Conservation (phyloP, 139 green algal species). For the Picochlorum sp. region DNA sequence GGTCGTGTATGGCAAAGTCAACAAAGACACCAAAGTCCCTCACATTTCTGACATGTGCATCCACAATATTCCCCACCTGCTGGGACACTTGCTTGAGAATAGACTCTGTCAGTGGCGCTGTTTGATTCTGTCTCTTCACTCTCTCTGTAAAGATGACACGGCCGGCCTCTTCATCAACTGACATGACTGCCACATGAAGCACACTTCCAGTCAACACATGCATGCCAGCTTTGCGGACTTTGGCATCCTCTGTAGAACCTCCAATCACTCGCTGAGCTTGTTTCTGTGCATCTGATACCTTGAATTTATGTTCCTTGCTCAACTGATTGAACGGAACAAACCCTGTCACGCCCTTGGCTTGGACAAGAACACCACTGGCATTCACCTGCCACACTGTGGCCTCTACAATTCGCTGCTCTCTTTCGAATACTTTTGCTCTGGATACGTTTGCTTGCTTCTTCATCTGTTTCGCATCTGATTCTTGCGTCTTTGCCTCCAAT, state of each 20-base stretch:
- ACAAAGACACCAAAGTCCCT: conserved; percentile 31
- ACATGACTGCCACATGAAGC: background rate
- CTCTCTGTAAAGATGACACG: conserved; percentile 2
- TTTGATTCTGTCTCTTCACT: background rate
- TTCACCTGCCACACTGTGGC: conserved; percentile 22
- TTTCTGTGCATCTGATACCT: conserved; percentile 1
- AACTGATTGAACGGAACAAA: conserved; percentile 22
- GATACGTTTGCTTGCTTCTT: conserved; percentile 5
- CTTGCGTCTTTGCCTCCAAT: background rate
- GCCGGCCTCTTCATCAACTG: conserved; percentile 5
- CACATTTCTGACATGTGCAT: conserved; percentile 2
- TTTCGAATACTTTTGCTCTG: background rate
- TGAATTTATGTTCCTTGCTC: background rate
- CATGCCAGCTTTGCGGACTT: conserved; percentile 1
- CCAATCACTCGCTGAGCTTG: conserved; percentile 4
- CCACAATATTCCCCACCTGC: conserved; percentile 2
- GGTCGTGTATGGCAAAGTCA: conserved; percentile 13
- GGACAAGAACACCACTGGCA: conserved; percentile 17
- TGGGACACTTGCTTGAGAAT: background rate
- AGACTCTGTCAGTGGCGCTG: background rate
- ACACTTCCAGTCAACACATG: background rate
- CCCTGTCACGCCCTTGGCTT: conserved; percentile 6
- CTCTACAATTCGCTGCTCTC: background rate
- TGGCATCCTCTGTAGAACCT: background rate
- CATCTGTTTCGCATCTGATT: background rate